These are phyloP conservation scores for Aureobasidium pullulans DNA, from an alignment of 2,329 filamentous ascomycete genomes.

Conservation along the genomic window DNA sequence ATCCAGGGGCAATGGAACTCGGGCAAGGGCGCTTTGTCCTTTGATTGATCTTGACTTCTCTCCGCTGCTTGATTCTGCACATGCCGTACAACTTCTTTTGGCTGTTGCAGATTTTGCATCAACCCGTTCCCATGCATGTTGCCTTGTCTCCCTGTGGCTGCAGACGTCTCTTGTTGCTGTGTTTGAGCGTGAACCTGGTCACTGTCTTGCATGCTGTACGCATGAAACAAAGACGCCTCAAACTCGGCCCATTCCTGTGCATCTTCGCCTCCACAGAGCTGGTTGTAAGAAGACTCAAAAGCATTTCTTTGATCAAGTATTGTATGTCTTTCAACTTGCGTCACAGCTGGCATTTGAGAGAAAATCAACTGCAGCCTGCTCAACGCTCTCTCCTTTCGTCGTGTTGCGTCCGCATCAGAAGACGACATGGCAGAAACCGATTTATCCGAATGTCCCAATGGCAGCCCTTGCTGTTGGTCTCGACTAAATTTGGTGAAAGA, in stretches of 20 bases:
- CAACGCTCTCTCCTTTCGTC: not conserved
- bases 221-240: not conserved
- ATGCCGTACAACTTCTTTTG: not conserved
- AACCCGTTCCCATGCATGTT: not conserved
- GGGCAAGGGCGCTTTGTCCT: not conserved
- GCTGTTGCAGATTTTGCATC: not conserved
- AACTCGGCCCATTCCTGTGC: conserved; percentile 3
- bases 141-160: not conserved
- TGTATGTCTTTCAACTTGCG: not conserved
- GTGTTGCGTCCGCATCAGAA: not conserved
- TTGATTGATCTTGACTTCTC: not conserved
- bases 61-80: not conserved
- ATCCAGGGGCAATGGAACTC: conserved; percentile 13
- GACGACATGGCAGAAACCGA: not conserved
- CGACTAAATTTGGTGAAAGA: not conserved
- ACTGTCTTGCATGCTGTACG: not conserved
- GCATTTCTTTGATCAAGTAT: not conserved
- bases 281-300: conserved; percentile 4
- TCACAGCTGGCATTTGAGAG: not conserved
- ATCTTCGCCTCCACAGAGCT: not conserved
- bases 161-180: not conserved
- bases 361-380: not conserved
- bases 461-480: not conserved
- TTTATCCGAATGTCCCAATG: not conserved
- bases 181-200: not conserved